phyloP scores from a whole-genome alignment of 345 rosid genomes.

The Gossypium raimondii region DNA sequence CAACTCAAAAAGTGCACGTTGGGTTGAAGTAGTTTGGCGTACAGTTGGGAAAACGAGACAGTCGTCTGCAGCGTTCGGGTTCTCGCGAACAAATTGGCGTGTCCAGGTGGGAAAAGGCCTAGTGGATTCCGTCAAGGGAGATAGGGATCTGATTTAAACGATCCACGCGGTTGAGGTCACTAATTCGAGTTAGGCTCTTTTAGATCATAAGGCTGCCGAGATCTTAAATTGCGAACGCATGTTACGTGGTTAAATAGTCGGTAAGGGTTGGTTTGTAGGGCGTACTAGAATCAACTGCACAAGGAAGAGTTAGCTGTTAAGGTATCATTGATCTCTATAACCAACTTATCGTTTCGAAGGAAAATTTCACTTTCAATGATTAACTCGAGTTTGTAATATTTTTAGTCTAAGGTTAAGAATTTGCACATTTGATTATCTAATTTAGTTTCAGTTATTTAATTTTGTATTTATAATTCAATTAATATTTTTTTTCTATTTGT shows the following conservation, averaged over 20 bases:
- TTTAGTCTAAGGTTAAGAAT: background rate
- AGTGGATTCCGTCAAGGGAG: background rate
- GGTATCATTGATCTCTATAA: background rate
- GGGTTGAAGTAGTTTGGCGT: background rate
- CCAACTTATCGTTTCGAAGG: background rate
- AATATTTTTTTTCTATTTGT: no score
- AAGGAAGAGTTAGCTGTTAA: background rate
- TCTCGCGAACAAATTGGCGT: no score
- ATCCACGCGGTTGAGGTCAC: no score
- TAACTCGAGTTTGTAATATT: background rate
- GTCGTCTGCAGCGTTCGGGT: no score
- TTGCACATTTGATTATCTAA: background rate
- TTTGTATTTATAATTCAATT: no score
- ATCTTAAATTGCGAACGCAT: background rate
- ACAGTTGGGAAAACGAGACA: background rate
- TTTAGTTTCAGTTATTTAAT: no score
- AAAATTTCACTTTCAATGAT: no score
- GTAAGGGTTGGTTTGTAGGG: background rate
- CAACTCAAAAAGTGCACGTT: background rate
- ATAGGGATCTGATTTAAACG: background rate
- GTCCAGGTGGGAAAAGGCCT: no score
- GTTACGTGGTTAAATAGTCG: background rate
- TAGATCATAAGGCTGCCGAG: background rate
- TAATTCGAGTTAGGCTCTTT: no score
- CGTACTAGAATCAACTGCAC: background rate